Evolutionary conservation across 257 asterid species (phyloP).

Genomic region (Linderniella brevidens): DNA sequence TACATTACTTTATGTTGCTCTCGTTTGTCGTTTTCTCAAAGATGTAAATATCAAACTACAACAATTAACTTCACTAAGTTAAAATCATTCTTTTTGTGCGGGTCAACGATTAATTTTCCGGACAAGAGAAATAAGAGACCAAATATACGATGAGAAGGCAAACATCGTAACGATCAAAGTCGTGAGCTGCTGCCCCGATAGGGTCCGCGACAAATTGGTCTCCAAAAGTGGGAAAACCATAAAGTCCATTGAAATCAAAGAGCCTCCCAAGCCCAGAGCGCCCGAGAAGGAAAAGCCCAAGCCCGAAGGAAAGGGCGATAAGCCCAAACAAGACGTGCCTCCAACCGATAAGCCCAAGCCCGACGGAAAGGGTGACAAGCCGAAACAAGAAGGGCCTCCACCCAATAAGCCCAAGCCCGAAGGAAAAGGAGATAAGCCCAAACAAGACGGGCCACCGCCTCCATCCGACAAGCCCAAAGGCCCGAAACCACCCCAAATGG

Average conservation of each 20-base stretch:
- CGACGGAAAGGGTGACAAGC: conserved; percentile 12
- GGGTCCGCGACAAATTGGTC: conserved; percentile 53
- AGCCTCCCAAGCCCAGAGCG: background rate
- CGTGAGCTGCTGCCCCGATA: conserved; percentile 76
- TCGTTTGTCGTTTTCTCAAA: background rate
- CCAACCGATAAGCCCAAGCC: conserved; percentile 8
- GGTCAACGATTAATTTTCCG: too few relatives aligned
- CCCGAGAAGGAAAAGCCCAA: conserved; percentile 12
- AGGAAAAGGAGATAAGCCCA: conserved; percentile 6
- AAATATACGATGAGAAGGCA: conserved; percentile 44
- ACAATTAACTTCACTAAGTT: background rate
- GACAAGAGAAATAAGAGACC: conserved; percentile 61
- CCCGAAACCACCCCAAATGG: conserved; percentile 12
- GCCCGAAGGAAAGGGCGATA: conserved; percentile 11
- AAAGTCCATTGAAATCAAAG: conserved; percentile 43
- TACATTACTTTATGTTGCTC: too few relatives aligned
- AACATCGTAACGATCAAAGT: conserved; percentile 46
- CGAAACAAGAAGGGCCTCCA: conserved; percentile 11
- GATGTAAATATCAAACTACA: too few relatives aligned
- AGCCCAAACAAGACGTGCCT: conserved; percentile 17
- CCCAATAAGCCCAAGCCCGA: conserved; percentile 10
- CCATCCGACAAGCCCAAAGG: conserved; percentile 10
- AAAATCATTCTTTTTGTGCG: too few relatives aligned
- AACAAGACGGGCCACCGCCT: conserved; percentile 16
- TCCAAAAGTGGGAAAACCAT: conserved; percentile 38